Percentiles rank a stretch among this genome's conserved stretches.
phyloP scores from a whole-genome alignment of 2,329 filamentous ascomycete genomes.

The Pestalotiopsis sp. region DNA sequence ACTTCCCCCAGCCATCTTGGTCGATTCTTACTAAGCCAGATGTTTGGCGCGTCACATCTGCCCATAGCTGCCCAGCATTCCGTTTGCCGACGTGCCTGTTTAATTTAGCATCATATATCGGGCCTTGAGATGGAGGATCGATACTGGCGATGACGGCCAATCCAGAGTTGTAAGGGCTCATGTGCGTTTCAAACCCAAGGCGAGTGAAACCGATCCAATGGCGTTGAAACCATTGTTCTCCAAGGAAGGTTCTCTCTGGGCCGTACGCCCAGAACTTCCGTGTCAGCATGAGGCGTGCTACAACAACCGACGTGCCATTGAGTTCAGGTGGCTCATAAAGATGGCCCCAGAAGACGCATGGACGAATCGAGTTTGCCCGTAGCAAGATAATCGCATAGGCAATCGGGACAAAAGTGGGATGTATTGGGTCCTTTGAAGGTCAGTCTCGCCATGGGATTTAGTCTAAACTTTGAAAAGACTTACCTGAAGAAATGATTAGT shows the following conservation, averaged over 20 bases:
- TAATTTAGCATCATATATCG: slow-evolving; percentile 41
- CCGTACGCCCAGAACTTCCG: slow-evolving; percentile 70
- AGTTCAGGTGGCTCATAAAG: no score
- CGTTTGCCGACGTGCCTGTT: slow-evolving; percentile 63
- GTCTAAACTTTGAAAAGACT: no score
- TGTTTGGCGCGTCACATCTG: no score
- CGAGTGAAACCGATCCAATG: slow-evolving; percentile 50
- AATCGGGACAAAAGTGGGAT: slow-evolving; percentile 69
- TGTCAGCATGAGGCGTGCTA: slow-evolving; percentile 63
- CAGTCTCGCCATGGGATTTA: not conserved
- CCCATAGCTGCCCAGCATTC: slow-evolving; percentile 43
- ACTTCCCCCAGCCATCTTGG: not conserved
- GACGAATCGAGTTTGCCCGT: slow-evolving; percentile 54
- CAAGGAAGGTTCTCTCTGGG: no score
- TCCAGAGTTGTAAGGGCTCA: no score
- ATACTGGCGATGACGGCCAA: slow-evolving; percentile 55
- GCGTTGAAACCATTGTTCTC: no score
- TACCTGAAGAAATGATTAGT: no score
- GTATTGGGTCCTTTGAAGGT: slow-evolving; percentile 54
- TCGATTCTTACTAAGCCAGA: not conserved
- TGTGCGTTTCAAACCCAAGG: no score
- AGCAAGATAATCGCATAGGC: slow-evolving; percentile 75
- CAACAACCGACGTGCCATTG: no score
- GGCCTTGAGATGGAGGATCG: no score
- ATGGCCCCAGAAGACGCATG: slow-evolving; percentile 72